Percentiles rank a stretch among this genome's conserved stretches.
phyloP scores from a whole-genome alignment of 164 flowering plant genomes.

The Kingdonia uniflora region DNA sequence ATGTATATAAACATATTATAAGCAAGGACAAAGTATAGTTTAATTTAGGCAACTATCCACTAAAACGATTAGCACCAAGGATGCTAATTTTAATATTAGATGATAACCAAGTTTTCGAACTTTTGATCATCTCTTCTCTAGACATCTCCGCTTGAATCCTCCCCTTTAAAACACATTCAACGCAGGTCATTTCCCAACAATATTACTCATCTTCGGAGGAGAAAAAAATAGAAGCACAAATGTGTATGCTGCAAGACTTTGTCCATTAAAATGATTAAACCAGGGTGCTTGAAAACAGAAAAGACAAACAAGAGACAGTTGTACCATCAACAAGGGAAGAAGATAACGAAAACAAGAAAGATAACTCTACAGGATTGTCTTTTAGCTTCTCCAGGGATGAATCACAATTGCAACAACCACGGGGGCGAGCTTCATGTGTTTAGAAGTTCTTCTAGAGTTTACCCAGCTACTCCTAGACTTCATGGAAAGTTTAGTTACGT shows the following conservation, averaged over 20 bases:
- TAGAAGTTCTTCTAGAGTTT: slow-evolving; percentile 8
- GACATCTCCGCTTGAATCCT: slow-evolving; percentile 3
- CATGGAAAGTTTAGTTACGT: not conserved
- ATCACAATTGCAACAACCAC: not conserved
- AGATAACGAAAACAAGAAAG: not conserved
- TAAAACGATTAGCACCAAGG: no score
- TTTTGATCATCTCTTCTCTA: not conserved
- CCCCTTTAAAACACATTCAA: no score
- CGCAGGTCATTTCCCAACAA: no score
- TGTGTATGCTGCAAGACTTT: not conserved
- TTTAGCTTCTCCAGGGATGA: slow-evolving; percentile 15
- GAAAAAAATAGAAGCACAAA: slow-evolving; percentile 7
- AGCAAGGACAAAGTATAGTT: not conserved
- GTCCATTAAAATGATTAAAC: not conserved
- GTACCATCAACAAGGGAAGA: not conserved
- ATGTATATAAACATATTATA: not conserved
- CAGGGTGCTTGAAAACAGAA: not conserved
- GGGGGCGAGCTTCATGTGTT: slow-evolving; percentile 14
- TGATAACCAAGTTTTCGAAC: slow-evolving; percentile 1
- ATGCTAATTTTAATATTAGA: no score
- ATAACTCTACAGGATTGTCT: slow-evolving; percentile 25
- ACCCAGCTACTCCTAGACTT: slow-evolving; percentile 10
- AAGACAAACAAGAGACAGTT: slow-evolving; percentile 3
- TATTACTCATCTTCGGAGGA: no score
- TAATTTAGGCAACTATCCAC: not conserved